These are phyloP conservation scores for Tetrahymena thermophila DNA, from an alignment of 73 alveolate genomes.

Conservation along the genomic window DNA sequence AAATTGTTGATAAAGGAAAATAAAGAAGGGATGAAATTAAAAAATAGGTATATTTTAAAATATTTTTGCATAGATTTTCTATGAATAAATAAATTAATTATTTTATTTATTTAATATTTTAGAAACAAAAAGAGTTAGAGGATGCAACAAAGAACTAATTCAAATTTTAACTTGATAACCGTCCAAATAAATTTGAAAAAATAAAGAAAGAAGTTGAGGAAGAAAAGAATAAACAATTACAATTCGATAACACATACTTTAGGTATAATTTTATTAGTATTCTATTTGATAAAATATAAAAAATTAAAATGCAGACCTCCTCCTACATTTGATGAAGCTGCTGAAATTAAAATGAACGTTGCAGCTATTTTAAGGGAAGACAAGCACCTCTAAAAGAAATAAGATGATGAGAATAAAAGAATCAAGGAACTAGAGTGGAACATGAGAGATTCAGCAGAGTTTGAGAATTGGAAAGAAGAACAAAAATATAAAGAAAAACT, in stretches of 20 bases:
- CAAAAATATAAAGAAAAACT: slow-evolving; percentile 91
- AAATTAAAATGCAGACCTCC: background rate
- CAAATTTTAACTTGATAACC: slow-evolving; percentile 62
- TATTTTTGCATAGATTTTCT: too few species aligned
- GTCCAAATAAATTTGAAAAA: slow-evolving; percentile 66
- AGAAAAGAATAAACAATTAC: slow-evolving; percentile 48
- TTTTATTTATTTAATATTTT: background rate
- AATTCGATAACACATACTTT: slow-evolving; percentile 44
- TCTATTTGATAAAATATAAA: background rate
- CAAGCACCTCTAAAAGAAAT: slow-evolving; percentile 77
- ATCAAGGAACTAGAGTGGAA: slow-evolving; percentile 85
- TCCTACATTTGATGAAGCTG: slow-evolving; percentile 75
- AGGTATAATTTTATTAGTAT: background rate
- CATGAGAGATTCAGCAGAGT: slow-evolving; percentile 90
- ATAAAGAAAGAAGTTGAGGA: slow-evolving; percentile 65
- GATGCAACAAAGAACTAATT: slow-evolving; percentile 30
- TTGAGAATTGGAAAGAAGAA: slow-evolving; percentile 86
- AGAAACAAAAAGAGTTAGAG: background rate
- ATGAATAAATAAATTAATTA: background rate
- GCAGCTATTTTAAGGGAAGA: slow-evolving; percentile 98
- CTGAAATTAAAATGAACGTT: slow-evolving; percentile 84
- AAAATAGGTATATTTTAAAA: slow-evolving; percentile 51
- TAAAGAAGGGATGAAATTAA: slow-evolving; percentile 58
- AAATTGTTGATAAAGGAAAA: slow-evolving; percentile 62
- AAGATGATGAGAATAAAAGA: slow-evolving; percentile 83